Base-by-base conservation (phyloP, 2,329 filamentous ascomycete species). In the Penicillium expansum region DNA sequence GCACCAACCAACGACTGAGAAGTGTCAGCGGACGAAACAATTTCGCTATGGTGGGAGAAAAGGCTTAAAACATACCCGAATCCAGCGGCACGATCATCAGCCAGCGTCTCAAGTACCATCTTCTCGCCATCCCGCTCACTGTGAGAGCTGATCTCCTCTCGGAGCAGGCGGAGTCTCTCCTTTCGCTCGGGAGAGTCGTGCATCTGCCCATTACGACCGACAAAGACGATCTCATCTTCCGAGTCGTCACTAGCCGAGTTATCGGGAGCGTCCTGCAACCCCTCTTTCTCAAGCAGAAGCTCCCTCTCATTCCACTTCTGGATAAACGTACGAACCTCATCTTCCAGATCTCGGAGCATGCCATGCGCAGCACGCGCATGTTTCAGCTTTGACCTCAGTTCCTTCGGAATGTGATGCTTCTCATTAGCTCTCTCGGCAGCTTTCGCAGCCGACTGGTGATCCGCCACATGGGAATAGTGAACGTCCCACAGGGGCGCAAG, bases 151-250 rank as follows among this genome's bases (percentile, higher is more conserved):
- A 70, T 67, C 33, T 67, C 66, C 50, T 67, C 61, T n/a, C 68
- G 66, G 59, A 74, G 64, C 59, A 84, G 78, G 41, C 82, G 78
- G 39, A 80, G 75, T 2, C 80, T 80, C 66, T 76, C 77, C 69
- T 82, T 83, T 69, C 80, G 82, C 43, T 77, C 76, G 42, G 79
- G 76, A 58, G 79, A 71, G 79, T 90, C 74, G 74, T 84, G 72
- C 86, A 87, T 82, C 77, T 86, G 71, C 67, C 84, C 82, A 55
- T 86, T 84, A 10, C 84, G 79, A 1, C 90, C 92, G 5, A 95
- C 86, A 72, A 97, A 97, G 11, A 97, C 92, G 63, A 97, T 91
- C 76, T 96, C 91, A 60, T 96, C 92, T 60, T 95, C 91, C 30
- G 83, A 83, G 39, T 80, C 80, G 52, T 83, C 80, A 11, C 59